phyloP scores from a whole-genome alignment of 805 yeast genomes.

The Debaryomyces hansenii region DNA sequence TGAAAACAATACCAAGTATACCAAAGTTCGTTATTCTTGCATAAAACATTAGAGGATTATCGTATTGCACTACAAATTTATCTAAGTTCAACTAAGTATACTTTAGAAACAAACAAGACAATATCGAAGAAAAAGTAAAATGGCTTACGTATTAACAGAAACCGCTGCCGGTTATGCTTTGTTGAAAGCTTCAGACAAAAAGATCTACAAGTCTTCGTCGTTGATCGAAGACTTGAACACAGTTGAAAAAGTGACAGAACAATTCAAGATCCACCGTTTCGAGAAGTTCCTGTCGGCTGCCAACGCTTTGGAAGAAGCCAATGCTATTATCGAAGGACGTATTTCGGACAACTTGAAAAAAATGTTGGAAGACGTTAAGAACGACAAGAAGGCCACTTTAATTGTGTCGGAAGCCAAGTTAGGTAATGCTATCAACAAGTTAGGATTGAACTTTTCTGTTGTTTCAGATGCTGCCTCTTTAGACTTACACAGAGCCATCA shows the following conservation, averaged over 20 bases:
- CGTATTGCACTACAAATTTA: background rate
- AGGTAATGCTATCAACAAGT: constrained; percentile 93
- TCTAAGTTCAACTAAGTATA: background rate
- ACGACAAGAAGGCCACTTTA: constrained; percentile 81
- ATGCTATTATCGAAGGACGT: constrained; percentile 88
- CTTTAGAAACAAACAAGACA: background rate
- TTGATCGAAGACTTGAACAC: constrained; percentile 75
- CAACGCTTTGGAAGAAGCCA: constrained; percentile 93
- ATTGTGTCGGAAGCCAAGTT: constrained; percentile 94
- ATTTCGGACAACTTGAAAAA: constrained; percentile 82
- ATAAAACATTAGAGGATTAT: background rate
- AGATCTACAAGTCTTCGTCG: constrained; percentile 81
- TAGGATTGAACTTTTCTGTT: constrained; percentile 83
- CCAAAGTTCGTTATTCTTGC: background rate
- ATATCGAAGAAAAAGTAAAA: constrained; percentile 18
- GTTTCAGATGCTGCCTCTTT: constrained; percentile 93
- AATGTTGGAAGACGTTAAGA: constrained; percentile 71
- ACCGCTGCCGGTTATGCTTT: constrained; percentile 99
- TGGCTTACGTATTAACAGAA: constrained; percentile 93
- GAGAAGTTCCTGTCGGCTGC: constrained; percentile 95
- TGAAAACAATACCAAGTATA: too few relatives aligned
- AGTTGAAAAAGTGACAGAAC: constrained; percentile 82
- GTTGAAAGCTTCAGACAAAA: constrained; percentile 95
- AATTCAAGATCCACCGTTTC: constrained; percentile 92
- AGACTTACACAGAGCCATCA: constrained; percentile 92